Percentiles rank a stretch among this genome's conserved stretches.
phyloP scores from a whole-genome alignment of 345 rosid species.

The Cardamine resedifolia region DNA sequence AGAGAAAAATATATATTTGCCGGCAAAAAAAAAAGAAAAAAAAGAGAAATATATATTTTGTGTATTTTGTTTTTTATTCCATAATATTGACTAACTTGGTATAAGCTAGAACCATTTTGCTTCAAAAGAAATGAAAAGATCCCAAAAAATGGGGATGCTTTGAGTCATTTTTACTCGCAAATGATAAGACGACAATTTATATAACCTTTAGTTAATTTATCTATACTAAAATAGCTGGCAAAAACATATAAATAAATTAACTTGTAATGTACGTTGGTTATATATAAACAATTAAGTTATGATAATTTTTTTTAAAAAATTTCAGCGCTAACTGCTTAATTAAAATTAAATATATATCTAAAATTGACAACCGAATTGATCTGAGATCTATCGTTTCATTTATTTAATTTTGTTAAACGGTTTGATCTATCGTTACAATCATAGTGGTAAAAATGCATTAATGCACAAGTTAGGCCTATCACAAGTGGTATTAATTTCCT shows the following conservation, averaged over 20 bases:
- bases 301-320: too few species aligned
- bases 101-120: constrained; percentile 10
- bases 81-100: neutral
- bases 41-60: too few species aligned
- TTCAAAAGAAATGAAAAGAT: constrained; percentile 17
- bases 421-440: neutral
- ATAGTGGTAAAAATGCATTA: neutral
- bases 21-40: too few species aligned
- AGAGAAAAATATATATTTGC: too few species aligned
- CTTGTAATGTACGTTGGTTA: neutral
- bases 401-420: too few species aligned
- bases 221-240: neutral
- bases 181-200: neutral
- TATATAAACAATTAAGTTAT: neutral
- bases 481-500: neutral
- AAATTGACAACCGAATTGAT: neutral
- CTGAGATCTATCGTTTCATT: neutral
- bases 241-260: neutral
- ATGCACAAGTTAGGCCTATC: neutral
- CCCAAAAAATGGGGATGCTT: constrained; percentile 23
- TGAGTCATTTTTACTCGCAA: constrained; percentile 26
- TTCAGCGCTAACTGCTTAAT: neutral
- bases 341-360: neutral
- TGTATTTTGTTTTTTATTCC: neutral
- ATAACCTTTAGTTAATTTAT: neutral